Evolutionary conservation across 2,329 filamentous ascomycete species (phyloP).

Genomic region (Chaetomium globosum): DNA sequence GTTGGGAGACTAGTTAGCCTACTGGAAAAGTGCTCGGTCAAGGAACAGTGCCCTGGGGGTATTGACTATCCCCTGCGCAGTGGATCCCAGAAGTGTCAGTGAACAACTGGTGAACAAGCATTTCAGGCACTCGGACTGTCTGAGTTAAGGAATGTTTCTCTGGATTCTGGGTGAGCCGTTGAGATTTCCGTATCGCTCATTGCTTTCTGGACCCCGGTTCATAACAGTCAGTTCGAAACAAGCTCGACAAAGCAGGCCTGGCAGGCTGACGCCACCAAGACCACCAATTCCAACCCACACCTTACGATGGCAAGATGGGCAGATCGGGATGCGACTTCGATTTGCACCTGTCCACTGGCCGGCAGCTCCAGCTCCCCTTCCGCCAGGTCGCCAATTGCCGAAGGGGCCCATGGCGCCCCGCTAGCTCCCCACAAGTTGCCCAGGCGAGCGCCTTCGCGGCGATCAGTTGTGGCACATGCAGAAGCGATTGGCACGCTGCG

Average conservation of each 20-base stretch:
- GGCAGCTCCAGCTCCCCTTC: slow-evolving; percentile 27
- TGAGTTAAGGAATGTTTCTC: not conserved
- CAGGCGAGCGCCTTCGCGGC: slow-evolving; percentile 14
- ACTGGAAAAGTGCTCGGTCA: not conserved
- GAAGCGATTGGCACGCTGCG: slow-evolving; percentile 12
- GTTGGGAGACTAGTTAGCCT: not conserved
- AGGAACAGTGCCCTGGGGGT: not conserved
- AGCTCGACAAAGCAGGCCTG: no score
- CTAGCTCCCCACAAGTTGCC: slow-evolving; percentile 9
- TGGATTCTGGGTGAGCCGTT: not conserved
- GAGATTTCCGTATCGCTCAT: not conserved
- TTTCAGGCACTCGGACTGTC: not conserved
- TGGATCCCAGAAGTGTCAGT: not conserved
- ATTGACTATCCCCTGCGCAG: not conserved
- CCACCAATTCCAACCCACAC: slow-evolving; percentile 20
- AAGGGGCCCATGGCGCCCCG: slow-evolving; percentile 16
- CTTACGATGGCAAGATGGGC: slow-evolving; percentile 13
- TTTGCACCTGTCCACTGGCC: slow-evolving; percentile 18
- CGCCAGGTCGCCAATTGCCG: slow-evolving; percentile 36
- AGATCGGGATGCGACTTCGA: slow-evolving; percentile 28
- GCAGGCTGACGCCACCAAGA: slow-evolving; percentile 28
- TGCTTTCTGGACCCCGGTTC: slow-evolving; percentile 3
- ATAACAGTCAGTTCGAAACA: slow-evolving; percentile 22
- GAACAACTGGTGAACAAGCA: not conserved
- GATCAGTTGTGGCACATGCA: slow-evolving; percentile 14